Percentiles rank a stretch among this genome's conserved stretches.
Conservation (phyloP, 495 filamentous ascomycete genomes). For the Monascus purpureus region DNA sequence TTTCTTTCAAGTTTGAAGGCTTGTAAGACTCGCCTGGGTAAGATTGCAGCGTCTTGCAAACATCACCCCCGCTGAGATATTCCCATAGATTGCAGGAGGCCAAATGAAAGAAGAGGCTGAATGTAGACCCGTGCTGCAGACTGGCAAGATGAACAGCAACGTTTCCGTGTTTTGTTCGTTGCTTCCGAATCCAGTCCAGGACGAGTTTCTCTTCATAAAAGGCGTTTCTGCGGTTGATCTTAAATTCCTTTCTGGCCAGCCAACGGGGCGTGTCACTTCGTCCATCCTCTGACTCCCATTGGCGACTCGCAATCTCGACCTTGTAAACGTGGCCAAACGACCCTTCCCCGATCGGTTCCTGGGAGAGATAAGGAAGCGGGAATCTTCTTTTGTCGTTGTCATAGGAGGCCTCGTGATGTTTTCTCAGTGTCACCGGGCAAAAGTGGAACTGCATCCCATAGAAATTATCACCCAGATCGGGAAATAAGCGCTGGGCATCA, state of each 20-base stretch:
- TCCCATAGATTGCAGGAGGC: conserved; percentile 7
- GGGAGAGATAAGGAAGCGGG: conserved; percentile 6
- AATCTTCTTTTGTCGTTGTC: conserved; percentile 1
- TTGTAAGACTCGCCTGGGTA: too few relatives aligned
- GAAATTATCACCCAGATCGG: conserved; percentile 1
- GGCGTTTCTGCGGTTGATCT: conserved; percentile 1
- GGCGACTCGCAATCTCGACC: conserved; percentile 6
- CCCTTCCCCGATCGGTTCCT: conserved; percentile 4
- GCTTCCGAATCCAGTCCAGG: conserved; percentile 4
- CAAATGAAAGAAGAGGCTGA: conserved; percentile 8
- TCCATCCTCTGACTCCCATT: conserved; percentile 1
- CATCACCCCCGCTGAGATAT: conserved; percentile 2
- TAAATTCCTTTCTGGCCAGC: conserved; percentile 9
- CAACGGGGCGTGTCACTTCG: conserved; percentile 1
- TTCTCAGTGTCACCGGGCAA: conserved; percentile 7
- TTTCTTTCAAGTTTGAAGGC: conserved; percentile 2
- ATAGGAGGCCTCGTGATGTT: conserved; percentile 4
- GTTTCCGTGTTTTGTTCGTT: conserved; percentile 4
- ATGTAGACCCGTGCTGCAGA: conserved; percentile 5
- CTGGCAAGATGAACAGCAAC: conserved; percentile 7
- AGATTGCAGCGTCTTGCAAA: background rate
- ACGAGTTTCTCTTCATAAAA: conserved; percentile 6
- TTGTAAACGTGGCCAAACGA: conserved; percentile 7
- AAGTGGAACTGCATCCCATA: conserved; percentile 7
- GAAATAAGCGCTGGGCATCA: conserved; percentile 3